These are phyloP conservation scores for Halenospora varia DNA, from an alignment of 495 filamentous ascomycete species.

Conservation along the genomic window DNA sequence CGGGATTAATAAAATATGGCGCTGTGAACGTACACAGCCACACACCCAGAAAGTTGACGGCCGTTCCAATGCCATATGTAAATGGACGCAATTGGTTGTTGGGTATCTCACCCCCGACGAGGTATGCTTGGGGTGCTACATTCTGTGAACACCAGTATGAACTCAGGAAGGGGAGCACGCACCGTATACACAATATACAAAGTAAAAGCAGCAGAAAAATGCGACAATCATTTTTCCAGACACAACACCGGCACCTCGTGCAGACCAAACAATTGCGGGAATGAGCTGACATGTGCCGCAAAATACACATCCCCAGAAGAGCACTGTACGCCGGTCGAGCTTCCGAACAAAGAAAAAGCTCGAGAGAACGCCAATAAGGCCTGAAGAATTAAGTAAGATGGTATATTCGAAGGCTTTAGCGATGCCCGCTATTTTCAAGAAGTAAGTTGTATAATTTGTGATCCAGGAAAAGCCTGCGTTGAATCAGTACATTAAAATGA, in stretches of 20 bases:
- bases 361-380: conserved; percentile 50
- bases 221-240: conserved; percentile 50
- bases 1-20: conserved; percentile 55
- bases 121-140: conserved; percentile 51
- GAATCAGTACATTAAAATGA: neutral
- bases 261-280: conserved; percentile 50
- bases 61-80: conserved; percentile 52
- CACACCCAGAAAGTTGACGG: conserved; percentile 48
- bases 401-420: conserved; percentile 56
- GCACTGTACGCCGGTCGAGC: conserved; percentile 47
- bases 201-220: conserved; percentile 51
- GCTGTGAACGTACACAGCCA: conserved; percentile 57
- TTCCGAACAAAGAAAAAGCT: conserved; percentile 48
- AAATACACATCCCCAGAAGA: conserved; percentile 48
- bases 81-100: conserved; percentile 49
- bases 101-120: conserved; percentile 56
- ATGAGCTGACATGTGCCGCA: conserved; percentile 51
- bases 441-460: conserved; percentile 56
- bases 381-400: conserved; percentile 51
- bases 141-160: conserved; percentile 18
- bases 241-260: conserved; percentile 36
- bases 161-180: conserved; percentile 17
- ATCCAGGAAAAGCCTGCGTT: conserved; percentile 22
- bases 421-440: conserved; percentile 58
- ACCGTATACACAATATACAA: conserved; percentile 46